Evolutionary conservation across 345 rosid genomes (phyloP), one percentile per base, ranked within the genome.

Genomic region (Moricandia arvensis): DNA sequence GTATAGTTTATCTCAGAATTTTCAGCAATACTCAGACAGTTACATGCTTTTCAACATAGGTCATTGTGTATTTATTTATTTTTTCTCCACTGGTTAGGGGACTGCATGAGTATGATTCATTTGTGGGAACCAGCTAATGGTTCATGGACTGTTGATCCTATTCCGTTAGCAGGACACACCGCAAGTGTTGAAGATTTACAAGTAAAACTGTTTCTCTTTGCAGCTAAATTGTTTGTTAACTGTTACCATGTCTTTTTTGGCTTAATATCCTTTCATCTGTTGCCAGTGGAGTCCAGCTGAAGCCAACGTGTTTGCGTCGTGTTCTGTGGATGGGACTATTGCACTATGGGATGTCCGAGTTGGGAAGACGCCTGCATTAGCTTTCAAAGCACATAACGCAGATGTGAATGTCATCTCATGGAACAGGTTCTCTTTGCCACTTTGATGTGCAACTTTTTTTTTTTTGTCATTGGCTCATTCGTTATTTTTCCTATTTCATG

Each of bases 231-330:
- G 41, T 30, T 34, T 8, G 13, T 29, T 4, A 9, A 29, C 10
- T 61, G 38, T 51, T 61, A 6, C 53, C 4, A 2, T 47, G 8
- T 47, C 53, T 7, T 18, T 53, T 45, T 47, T 6, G 53, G 8
- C 17, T n/a, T 47, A 62, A 53, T 27, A 68, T 30, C 61, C 13
- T 41, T 43, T 66, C 72, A 58, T 70, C 70, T 53, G 3, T 21
- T 88, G 53, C 77, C 90, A 96, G 98, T 96, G 99, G 99, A 93
- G 99, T 75, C 97, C 98, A 57, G 84, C 89, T 1, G 98, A 95
- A 83, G 87, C 85, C 18, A 78, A 82, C 15, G 87, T 90, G 60
- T 95, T 90, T 80, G 96, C 95, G 11, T 95, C 97, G 4, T 83
- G 94, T 77, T 95, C 99, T 35, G 98, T 86, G 35, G 98, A 95